phyloP scores from a whole-genome alignment of 192 early-diverging fungal species.

The Allomyces arbusculus region DNA sequence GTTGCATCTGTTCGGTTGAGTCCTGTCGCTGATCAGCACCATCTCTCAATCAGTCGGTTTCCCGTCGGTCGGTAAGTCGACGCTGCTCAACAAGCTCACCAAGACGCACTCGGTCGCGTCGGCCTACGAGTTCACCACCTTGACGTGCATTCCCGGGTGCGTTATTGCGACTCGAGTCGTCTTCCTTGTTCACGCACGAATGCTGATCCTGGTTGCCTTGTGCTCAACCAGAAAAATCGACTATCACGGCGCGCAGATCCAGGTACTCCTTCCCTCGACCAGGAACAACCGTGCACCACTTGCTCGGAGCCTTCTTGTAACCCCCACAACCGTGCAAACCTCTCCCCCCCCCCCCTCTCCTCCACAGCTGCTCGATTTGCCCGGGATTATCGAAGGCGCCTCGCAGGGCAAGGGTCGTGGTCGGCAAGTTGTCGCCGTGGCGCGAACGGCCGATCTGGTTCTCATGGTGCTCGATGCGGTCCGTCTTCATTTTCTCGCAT shows the following conservation, averaged over 20 bases:
- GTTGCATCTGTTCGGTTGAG: too few species aligned
- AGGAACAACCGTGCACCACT: too few species aligned
- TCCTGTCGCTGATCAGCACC: background rate
- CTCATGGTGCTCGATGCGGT: constrained; percentile 93
- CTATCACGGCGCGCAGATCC: constrained; percentile 96
- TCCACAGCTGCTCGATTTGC: constrained; percentile 72
- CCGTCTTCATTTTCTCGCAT: too few species aligned
- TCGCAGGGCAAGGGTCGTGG: constrained; percentile 99
- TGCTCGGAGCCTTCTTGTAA: background rate
- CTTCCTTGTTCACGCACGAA: background rate
- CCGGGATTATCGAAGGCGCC: constrained; percentile 93
- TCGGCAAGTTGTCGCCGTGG: constrained; percentile 84
- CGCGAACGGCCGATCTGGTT: constrained; percentile 90
- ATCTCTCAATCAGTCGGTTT: constrained; percentile 31
- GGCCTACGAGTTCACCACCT: constrained; percentile 96
- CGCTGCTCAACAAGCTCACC: constrained; percentile 91
- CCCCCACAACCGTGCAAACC: background rate
- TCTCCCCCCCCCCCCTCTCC: too few species aligned
- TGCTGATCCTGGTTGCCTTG: too few species aligned
- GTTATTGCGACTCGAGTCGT: constrained; percentile 5
- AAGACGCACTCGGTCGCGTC: constrained; percentile 91
- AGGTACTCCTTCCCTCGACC: constrained; percentile 8
- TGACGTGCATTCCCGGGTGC: constrained; percentile 94
- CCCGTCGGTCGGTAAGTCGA: constrained; percentile 94
- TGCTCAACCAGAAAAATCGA: constrained; percentile 19